Conservation (phyloP, 805 yeast species). For the Yamadazyma endophytica region DNA sequence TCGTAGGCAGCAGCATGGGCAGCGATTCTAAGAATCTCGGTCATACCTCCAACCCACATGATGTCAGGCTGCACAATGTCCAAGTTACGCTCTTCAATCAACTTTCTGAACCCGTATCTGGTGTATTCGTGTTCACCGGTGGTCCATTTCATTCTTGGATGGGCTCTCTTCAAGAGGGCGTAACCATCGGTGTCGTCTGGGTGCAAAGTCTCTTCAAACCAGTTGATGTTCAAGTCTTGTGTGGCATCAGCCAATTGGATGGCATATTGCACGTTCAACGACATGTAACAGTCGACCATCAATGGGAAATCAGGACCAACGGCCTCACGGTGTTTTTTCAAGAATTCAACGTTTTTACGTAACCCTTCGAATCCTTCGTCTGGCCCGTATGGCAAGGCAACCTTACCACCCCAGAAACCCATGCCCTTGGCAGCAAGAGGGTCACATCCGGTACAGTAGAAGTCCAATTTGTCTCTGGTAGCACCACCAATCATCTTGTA, state of each 20-base stretch:
- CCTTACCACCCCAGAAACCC: constrained; percentile 55
- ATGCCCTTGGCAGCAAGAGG: constrained; percentile 45
- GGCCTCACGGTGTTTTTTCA: constrained; percentile 38
- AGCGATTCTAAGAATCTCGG: constrained; percentile 43
- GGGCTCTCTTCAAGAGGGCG: constrained; percentile 42
- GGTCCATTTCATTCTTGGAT: constrained; percentile 45
- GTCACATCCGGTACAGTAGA: constrained; percentile 48
- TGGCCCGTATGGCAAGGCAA: constrained; percentile 48
- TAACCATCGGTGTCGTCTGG: constrained; percentile 51
- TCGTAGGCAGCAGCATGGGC: constrained; percentile 51
- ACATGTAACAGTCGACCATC: constrained; percentile 54
- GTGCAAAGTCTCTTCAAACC: constrained; percentile 51
- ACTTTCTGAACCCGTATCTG: constrained; percentile 47
- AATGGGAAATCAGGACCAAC: constrained; percentile 52
- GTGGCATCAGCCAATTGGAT: constrained; percentile 44
- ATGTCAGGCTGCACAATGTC: constrained; percentile 50
- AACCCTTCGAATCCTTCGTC: constrained; percentile 48
- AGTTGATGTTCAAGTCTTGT: constrained; percentile 43
- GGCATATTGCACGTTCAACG: constrained; percentile 44
- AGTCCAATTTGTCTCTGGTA: constrained; percentile 39
- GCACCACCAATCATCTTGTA: constrained; percentile 52
- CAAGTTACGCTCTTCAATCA: constrained; percentile 45
- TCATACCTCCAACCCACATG: constrained; percentile 53
- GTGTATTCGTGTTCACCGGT: constrained; percentile 54
- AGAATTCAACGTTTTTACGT: constrained; percentile 42